phyloP scores from a whole-genome alignment of 495 filamentous ascomycete genomes.

The Hypoxylon fuscum region DNA sequence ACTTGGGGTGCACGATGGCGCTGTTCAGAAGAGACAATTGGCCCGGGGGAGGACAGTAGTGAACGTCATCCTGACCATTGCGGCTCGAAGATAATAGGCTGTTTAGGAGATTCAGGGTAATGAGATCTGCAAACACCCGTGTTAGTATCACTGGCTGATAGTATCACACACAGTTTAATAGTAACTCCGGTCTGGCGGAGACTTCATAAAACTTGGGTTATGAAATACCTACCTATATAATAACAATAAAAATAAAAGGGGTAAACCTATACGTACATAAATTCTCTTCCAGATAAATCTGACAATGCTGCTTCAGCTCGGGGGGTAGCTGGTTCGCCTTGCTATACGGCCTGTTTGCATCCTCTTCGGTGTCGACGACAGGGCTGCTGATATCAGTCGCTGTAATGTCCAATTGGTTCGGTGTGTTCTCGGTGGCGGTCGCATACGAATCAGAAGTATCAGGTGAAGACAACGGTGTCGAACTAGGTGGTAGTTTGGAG shows the following conservation, averaged over 20 bases:
- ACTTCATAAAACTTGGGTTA: no score
- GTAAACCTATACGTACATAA: no score
- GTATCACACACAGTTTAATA: not conserved
- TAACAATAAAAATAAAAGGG: no score
- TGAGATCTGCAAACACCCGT: conserved; percentile 60
- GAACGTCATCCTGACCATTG: conserved; percentile 48
- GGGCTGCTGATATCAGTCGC: conserved; percentile 22
- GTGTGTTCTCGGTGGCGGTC: conserved; percentile 28
- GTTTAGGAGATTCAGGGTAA: conserved; percentile 73
- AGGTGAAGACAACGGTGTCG: conserved; percentile 25
- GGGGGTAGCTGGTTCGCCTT: conserved; percentile 64
- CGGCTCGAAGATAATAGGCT: conserved; percentile 63
- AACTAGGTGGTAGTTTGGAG: not conserved
- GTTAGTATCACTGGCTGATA: no score
- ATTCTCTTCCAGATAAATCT: conserved; percentile 79
- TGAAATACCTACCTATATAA: not conserved
- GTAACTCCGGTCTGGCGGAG: no score
- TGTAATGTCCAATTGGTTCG: conserved; percentile 2
- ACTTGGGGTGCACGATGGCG: conserved; percentile 73
- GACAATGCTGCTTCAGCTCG: conserved; percentile 69
- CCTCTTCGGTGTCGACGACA: conserved; percentile 16
- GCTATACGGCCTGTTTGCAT: conserved; percentile 52
- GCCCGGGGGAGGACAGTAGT: conserved; percentile 57
- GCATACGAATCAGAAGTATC: conserved; percentile 31
- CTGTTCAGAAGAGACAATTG: conserved; percentile 75